phyloP scores from a whole-genome alignment of 805 yeast genomes.

The Wickerhamomyces xylosicus region DNA sequence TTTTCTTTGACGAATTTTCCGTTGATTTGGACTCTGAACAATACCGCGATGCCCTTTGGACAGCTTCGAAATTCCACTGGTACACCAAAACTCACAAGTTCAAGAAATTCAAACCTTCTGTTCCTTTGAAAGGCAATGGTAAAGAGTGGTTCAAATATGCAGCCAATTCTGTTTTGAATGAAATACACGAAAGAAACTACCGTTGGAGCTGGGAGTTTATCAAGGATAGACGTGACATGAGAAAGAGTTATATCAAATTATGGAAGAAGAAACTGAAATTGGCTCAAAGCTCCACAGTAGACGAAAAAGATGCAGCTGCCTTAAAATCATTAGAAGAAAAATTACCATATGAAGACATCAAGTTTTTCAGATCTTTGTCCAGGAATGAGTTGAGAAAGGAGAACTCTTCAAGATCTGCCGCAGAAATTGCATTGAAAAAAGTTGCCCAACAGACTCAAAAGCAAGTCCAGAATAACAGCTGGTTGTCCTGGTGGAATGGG shows the following conservation, averaged over 20 bases:
- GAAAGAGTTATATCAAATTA: constrained; percentile 53
- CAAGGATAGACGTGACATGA: constrained; percentile 57
- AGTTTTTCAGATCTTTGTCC: constrained; percentile 77
- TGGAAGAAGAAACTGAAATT: constrained; percentile 52
- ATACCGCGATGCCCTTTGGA: constrained; percentile 70
- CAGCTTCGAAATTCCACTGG: constrained; percentile 75
- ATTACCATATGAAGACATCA: constrained; percentile 67
- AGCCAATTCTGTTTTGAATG: constrained; percentile 63
- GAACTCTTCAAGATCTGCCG: constrained; percentile 17
- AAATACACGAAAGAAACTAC: constrained; percentile 71
- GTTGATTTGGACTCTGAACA: constrained; percentile 76
- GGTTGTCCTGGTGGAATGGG: constrained; percentile 64
- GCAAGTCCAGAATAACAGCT: constrained; percentile 30
- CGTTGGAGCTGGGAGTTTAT: constrained; percentile 88
- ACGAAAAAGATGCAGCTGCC: constrained; percentile 27
- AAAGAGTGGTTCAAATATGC: constrained; percentile 76
- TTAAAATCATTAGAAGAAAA: constrained; percentile 47
- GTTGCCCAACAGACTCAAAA: background rate
- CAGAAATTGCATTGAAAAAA: constrained; percentile 10
- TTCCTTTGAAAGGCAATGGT: constrained; percentile 48
- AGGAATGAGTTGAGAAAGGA: constrained; percentile 56
- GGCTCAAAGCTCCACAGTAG: constrained; percentile 20
- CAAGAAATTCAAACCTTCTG: constrained; percentile 56
- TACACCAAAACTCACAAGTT: constrained; percentile 68
- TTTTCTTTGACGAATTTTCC: constrained; percentile 85